Evolutionary conservation across 768 basidiomycete species (phyloP), one percentile per base, ranked within the genome.

Genomic region (Pleurotus djamor): DNA sequence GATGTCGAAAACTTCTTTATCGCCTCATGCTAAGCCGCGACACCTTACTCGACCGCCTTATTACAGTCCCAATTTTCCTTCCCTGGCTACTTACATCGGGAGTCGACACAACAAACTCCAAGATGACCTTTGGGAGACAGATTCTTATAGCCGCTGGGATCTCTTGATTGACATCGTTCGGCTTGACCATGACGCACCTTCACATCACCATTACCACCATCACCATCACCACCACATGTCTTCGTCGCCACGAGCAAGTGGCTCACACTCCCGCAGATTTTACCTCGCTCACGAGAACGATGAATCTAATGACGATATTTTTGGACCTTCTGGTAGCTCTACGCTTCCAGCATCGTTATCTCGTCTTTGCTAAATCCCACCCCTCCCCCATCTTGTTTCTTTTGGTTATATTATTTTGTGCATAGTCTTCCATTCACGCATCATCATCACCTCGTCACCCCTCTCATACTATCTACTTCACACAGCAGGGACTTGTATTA

Each of bases 101-200:
- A 38, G 1, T n/a, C 64, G 34, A 28, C 21, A 28, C 43, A 38
- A 37, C 49, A 54, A 49, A 65, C 52, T 48, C 59, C 54, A 10
- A 12, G 12, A 63, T 64, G 56, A 51, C 13, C 63, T 63, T 28
- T 83, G 82, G 83, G 70, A 76, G 38, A 72, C 74, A 9, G 77
- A 73, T 59, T 84, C 83, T 82, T 80, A 83, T 61, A 73, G 72
- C 33, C 81, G 82, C 58, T 85, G 83, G 81, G 79, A 83, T 59
- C 55, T 85, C 48, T 72, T 86, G 49, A 62, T 79, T 48, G 74
- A 78, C 58, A 72, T 85, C 3, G 74, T 76, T 28, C 68, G 70
- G 38, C 64, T 65, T 50, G 70, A 74, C 48, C 61, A 61, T 37
- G 65, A 68, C 33, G 12, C 21, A 17, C 44, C 54, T 21, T 56